Base-by-base conservation (phyloP, 192 early-diverging fungal genomes). In the Podila epigama region DNA sequence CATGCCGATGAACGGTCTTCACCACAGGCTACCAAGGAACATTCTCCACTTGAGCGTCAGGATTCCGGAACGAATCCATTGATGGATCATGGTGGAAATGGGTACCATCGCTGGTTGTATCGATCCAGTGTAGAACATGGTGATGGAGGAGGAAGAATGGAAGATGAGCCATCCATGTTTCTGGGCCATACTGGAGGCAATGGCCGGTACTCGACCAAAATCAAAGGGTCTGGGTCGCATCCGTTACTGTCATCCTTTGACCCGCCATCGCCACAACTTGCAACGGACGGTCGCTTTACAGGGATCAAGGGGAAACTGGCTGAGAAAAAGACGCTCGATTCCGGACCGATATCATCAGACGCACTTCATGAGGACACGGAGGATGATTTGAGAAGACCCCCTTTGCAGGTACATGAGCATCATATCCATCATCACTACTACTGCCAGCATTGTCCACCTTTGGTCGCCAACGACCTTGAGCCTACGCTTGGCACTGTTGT, bases 401-500 rank as follows among this genome's bases (percentile, higher is more conserved):
- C 60, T 9, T 12, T 75, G 15, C 70, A 66, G 8, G 58, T 75
- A 2, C 70, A 66, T 35, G 70, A 75, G 32, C 70, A 75, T 16
- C 70, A 73, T 44, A 62, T 75, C 37, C 70, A 75, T 36, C 64
- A 75, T 28, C 70, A 75, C 25, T 75, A 75, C 28, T 75, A 75
- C 13, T 75, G 63, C 25, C 70, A 75, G 15, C 70, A 75, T 25
- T 66, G 63, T 20, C 70, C 70, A 33, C 63, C 70, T 12, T 5
- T 57, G 51, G 40, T 53, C 20, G 58, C 41, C 5, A 9, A 10
- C 32, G 16, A n/a, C 0, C 0, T 35, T 33, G 54, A 56, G 54
- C 31, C 13, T 13, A n/a, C 33, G n/a, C 2, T 22, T 20, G 16
- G n/a, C 15, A 13, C 36, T 18, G 22, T 25, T 20, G 20, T n/a